Evolutionary conservation across 352 stramenopile genomes (phyloP).

Genomic region (Globisporangium lucens): DNA sequence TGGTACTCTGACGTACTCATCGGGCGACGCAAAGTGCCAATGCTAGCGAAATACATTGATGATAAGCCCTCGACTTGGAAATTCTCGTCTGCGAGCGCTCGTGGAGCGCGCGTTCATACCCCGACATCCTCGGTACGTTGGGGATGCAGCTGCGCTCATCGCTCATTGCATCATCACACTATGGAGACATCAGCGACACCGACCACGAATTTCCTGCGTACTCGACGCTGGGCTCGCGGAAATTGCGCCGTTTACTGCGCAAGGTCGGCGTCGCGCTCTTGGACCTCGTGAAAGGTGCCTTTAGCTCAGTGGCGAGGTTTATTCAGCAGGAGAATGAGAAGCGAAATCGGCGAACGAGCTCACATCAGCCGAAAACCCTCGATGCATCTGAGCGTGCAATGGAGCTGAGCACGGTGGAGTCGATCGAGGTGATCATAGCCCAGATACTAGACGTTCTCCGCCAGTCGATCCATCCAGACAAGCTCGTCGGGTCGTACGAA

Average conservation of each 20-base stretch:
- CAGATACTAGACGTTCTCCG: slow-evolving; percentile 17
- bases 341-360: neutral
- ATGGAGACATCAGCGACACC: neutral
- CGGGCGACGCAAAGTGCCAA: slow-evolving; percentile 19
- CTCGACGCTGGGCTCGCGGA: slow-evolving; percentile 5
- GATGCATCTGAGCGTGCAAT: neutral
- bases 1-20: slow-evolving; percentile 27
- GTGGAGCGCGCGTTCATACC: neutral
- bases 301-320: neutral
- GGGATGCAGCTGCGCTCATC: neutral
- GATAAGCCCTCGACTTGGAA: neutral
- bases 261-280: neutral
- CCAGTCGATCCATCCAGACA: slow-evolving; percentile 19
- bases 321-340: neutral
- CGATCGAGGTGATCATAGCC: neutral
- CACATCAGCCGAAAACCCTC: neutral
- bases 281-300: neutral
- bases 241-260: neutral
- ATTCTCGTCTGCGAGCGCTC: neutral
- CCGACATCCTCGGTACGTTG: neutral
- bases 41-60: slow-evolving; percentile 13
- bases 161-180: neutral
- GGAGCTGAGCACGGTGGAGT: neutral
- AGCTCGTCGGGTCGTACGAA: slow-evolving; percentile 22
- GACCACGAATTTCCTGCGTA: slow-evolving; percentile 4